Evolutionary conservation across 768 basidiomycete genomes (phyloP).

Genomic region (Rhodotorula toruloides): DNA sequence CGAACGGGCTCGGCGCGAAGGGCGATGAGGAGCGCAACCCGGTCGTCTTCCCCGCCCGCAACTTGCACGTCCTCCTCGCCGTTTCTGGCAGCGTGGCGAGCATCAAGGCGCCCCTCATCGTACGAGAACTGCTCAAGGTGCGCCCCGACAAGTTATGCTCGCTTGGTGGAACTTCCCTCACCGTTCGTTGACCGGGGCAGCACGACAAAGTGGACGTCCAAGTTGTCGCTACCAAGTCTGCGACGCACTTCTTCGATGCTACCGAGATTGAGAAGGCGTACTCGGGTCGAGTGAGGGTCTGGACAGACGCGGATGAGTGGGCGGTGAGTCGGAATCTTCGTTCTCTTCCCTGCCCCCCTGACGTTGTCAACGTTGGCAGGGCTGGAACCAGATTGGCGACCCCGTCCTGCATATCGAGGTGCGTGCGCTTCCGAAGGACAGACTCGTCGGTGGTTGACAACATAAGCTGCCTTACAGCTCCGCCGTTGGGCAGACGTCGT

Average conservation of each 20-base stretch:
- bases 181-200: constrained; percentile 49
- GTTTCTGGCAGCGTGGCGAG: constrained; percentile 94
- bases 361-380: constrained; percentile 49
- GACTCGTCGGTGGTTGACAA: no score
- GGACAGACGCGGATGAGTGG: constrained; percentile 94
- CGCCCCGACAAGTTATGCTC: constrained; percentile 39
- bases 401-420: constrained; percentile 96
- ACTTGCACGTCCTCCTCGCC: constrained; percentile 66
- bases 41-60: constrained; percentile 35
- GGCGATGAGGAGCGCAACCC: constrained; percentile 35
- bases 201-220: constrained; percentile 69
- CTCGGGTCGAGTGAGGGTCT: constrained; percentile 58
- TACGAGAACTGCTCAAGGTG: constrained; percentile 64
- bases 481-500: constrained; percentile 86
- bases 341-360: background rate
- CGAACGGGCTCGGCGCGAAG: constrained; percentile 37
- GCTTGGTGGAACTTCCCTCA: background rate
- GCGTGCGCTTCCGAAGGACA: constrained; percentile 43
- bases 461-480: constrained; percentile 43
- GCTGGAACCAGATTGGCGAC: constrained; percentile 69
- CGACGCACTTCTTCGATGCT: constrained; percentile 68
- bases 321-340: constrained; percentile 54
- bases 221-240: constrained; percentile 72
- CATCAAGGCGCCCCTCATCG: constrained; percentile 86
- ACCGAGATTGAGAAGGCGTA: constrained; percentile 51